Evolutionary conservation across 805 yeast genomes (phyloP).

Genomic region (Pichia paraexigua): DNA sequence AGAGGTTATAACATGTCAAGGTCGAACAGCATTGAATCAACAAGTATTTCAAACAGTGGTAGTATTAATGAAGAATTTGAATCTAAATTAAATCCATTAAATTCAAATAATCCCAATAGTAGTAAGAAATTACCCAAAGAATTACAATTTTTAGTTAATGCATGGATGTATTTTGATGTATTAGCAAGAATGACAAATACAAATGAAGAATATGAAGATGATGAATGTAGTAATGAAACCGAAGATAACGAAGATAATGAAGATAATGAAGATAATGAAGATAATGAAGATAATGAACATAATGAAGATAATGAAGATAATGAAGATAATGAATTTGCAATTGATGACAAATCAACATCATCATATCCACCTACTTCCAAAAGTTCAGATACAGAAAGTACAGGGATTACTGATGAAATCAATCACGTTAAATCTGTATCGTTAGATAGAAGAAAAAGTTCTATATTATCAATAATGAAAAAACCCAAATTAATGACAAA

Average conservation of each 20-base stretch:
- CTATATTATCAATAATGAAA: not conserved
- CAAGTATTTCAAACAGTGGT: not conserved
- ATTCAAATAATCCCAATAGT: not conserved
- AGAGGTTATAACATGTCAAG: constrained; percentile 1
- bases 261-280: not conserved
- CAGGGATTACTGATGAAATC: not conserved
- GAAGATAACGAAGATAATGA: constrained; percentile 1
- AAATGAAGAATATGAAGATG: constrained; percentile 30
- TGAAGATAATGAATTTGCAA: not conserved
- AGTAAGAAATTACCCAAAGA: constrained; percentile 30
- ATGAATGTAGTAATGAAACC: not conserved
- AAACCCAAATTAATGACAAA: not conserved
- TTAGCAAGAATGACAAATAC: constrained; percentile 57
- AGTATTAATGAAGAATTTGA: not conserved
- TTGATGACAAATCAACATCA: not conserved
- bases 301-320: constrained; percentile 2
- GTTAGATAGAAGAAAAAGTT: not conserved
- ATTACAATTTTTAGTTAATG: constrained; percentile 47
- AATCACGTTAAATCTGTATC: not conserved
- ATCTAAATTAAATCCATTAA: not conserved
- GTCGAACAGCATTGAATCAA: not conserved
- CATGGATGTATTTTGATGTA: constrained; percentile 65
- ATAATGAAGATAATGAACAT: not conserved
- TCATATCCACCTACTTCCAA: not conserved
- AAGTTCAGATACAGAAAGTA: not conserved